Conservation (phyloP, 768 basidiomycete species). For the Russula dissimulans region DNA sequence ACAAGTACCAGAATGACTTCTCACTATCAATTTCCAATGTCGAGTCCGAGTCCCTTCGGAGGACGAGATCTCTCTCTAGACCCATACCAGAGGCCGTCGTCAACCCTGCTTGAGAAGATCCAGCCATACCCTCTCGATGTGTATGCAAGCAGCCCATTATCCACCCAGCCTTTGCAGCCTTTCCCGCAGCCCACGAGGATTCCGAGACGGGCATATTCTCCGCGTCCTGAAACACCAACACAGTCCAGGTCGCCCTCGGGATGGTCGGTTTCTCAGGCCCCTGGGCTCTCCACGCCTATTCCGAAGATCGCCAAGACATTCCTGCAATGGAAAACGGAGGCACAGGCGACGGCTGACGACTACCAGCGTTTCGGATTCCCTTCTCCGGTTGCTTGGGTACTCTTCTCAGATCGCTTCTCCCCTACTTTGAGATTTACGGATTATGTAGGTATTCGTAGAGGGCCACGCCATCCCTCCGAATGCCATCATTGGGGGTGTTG, state of each 20-base stretch:
- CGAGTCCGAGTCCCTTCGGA: neutral
- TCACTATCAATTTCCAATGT: neutral
- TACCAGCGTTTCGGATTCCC: conserved; percentile 12
- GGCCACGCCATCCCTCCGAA: conserved; percentile 16
- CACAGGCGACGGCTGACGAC: conserved; percentile 6
- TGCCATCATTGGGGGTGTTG: conserved; percentile 17
- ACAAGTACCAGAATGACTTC: neutral
- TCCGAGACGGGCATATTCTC: neutral
- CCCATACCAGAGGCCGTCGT: neutral
- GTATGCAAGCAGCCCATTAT: neutral
- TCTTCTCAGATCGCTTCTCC: neutral
- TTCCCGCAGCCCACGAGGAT: neutral
- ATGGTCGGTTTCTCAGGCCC: neutral
- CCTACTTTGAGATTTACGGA: neutral
- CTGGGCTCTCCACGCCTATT: neutral
- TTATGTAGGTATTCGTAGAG: conserved; percentile 12
- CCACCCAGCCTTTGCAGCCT: neutral
- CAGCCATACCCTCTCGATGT: neutral
- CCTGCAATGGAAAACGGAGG: conserved; percentile 13
- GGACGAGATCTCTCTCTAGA: neutral
- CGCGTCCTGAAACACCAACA: neutral
- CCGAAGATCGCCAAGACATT: conserved; percentile 4
- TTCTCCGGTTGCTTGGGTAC: conserved; percentile 18
- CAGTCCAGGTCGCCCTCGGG: neutral
- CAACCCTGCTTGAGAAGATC: neutral